Evolutionary conservation across 495 filamentous ascomycete species (phyloP).

Genomic region (Talaromyces stipitatus): DNA sequence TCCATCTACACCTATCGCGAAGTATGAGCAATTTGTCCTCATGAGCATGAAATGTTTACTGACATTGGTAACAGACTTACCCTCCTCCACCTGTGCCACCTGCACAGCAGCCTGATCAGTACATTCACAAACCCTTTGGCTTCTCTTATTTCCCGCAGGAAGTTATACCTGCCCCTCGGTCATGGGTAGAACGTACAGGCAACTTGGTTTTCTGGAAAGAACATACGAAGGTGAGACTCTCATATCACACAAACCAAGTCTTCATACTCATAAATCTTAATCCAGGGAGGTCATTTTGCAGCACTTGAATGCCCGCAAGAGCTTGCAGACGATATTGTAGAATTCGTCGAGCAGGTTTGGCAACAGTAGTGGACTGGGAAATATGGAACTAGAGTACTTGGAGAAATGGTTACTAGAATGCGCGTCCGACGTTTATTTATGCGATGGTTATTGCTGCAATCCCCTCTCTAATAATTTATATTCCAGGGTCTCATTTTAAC

Average conservation of each 20-base stretch:
- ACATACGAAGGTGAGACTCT: constrained; percentile 25
- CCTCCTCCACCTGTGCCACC: background rate
- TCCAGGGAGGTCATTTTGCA: constrained; percentile 23
- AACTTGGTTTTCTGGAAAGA: constrained; percentile 33
- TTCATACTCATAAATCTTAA: background rate
- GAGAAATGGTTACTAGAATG: too few relatives aligned
- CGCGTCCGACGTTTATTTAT: background rate
- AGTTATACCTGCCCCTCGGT: constrained; percentile 29
- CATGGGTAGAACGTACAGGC: constrained; percentile 33
- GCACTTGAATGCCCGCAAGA: constrained; percentile 47
- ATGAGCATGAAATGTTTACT: background rate
- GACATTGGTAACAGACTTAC: background rate
- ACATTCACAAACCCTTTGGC: constrained; percentile 42
- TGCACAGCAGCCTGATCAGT: constrained; percentile 10
- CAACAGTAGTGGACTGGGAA: background rate
- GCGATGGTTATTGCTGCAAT: background rate
- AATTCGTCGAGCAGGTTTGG: constrained; percentile 45
- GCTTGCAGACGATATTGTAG: constrained; percentile 48
- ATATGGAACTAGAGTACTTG: background rate
- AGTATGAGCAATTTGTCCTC: background rate
- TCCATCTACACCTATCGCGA: constrained; percentile 42
- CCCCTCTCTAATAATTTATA: background rate
- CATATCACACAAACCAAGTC: background rate
- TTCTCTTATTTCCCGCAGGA: constrained; percentile 47
- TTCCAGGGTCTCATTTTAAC: background rate